phyloP scores from a whole-genome alignment of 306 rosid species.

The Begonia loranthoides region DNA sequence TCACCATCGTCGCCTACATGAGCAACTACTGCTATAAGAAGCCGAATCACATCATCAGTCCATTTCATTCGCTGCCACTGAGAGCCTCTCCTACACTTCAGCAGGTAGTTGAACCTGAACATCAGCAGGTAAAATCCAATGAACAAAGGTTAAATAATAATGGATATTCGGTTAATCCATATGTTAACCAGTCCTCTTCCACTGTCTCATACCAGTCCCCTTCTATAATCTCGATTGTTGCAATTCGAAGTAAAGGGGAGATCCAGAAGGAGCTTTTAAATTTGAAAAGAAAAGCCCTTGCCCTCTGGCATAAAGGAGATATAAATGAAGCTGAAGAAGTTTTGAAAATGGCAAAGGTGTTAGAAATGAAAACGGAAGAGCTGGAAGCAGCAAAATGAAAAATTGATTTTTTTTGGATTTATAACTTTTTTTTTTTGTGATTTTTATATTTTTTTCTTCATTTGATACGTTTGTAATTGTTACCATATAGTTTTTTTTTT shows the following conservation, averaged over 20 bases:
- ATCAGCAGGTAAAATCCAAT: constrained; percentile 13
- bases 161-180: too few species aligned
- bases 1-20: constrained; percentile 89
- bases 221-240: constrained; percentile 22
- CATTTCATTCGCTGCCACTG: constrained; percentile 98
- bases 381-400: constrained; percentile 30
- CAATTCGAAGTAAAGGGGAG: constrained; percentile 50
- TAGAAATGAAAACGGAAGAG: constrained; percentile 61
- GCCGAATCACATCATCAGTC: constrained; percentile 81
- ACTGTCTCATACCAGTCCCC: constrained; percentile 24
- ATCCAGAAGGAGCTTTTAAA: constrained; percentile 79
- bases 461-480: too few species aligned
- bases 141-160: too few species aligned
- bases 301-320: constrained; percentile 88
- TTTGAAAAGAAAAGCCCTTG: constrained; percentile 75
- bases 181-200: constrained; percentile 1
- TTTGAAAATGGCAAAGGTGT: constrained; percentile 40
- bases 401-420: too few species aligned
- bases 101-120: constrained; percentile 18
- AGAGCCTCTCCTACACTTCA: constrained; percentile 54
- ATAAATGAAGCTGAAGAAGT: constrained; percentile 73
- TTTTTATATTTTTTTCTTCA: too few species aligned
- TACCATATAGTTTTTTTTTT: too few species aligned
- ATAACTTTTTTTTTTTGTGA: too few species aligned
- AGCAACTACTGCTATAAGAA: constrained; percentile 69